Percentiles rank a stretch among this genome's conserved stretches.
These are phyloP conservation scores for Geotrichum candidum DNA, from an alignment of 1,139 yeast genomes.

Conservation along the genomic window DNA sequence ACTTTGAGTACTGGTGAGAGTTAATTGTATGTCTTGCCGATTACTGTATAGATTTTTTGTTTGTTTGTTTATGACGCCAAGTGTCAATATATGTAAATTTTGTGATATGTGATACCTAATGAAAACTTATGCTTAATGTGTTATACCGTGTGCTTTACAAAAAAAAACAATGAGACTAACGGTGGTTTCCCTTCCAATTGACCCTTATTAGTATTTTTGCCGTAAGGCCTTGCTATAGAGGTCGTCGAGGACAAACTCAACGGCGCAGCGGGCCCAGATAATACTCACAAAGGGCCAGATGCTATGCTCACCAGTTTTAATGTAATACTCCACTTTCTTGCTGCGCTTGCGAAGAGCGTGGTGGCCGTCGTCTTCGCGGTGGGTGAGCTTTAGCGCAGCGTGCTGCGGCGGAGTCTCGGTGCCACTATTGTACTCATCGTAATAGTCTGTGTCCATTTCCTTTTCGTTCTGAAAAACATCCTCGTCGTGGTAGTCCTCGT, in stretches of 20 bases:
- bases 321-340: constrained; percentile 77
- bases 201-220: background rate
- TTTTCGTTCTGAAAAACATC: background rate
- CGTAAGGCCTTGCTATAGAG: constrained; percentile 47
- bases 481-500: background rate
- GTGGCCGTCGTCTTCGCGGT: background rate
- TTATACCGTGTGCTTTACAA: too few relatives aligned
- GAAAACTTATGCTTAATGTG: too few relatives aligned
- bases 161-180: too few relatives aligned
- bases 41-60: too few relatives aligned
- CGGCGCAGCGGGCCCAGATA: constrained; percentile 81
- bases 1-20: constrained; percentile 2
- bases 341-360: background rate
- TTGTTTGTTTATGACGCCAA: too few relatives aligned
- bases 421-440: background rate
- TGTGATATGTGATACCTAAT: too few relatives aligned
- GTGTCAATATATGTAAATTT: too few relatives aligned
- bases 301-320: constrained; percentile 81
- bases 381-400: background rate
- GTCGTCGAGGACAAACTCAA: constrained; percentile 84
- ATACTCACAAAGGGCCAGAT: constrained; percentile 91
- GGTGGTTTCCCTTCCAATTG: too few relatives aligned
- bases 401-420: background rate
- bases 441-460: background rate
- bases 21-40: background rate